Base-by-base conservation (phyloP, 1,139 yeast species). In the Yamadazyma pseudoaaseri region DNA sequence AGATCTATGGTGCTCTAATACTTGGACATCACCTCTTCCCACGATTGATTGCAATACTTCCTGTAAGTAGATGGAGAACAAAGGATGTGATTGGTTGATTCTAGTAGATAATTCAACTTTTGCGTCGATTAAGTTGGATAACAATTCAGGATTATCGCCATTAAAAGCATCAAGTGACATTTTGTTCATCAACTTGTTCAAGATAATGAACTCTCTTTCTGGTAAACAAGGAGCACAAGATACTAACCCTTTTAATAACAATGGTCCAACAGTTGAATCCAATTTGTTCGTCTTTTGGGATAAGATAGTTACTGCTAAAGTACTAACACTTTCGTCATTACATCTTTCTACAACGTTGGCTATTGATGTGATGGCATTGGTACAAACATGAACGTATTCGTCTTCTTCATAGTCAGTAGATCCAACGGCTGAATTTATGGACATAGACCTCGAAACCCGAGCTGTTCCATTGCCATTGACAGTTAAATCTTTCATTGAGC, bases 11-110 rank as follows among this genome's bases (percentile, higher is more conserved):
- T 84, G 95, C 41, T 85, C 95, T 31, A 76, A 69, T 34, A 73
- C 83, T 45, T 79, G 86, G 14, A 83, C 86, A 47, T 89, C 96
- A 30, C 97, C 97, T 51, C 82, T 80, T 28, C 83, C 70, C 24
- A 86, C 75, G 33, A 89, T 82, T 2, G 77, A 72, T 21, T 73
- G 74, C 38, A 92, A 67, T 16, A 87, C 58, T 43, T 85, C 92
- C 28, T 70, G 70, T 44, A 92, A 63, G 46, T 82, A 86, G 6
- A 74, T 62, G 4, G 58, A 62, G 57, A 69, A 86, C 26, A 81
- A 62, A 5, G 78, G 79, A 29, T 64, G 60, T 3, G 62, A 47
- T 24, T 55, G 52, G 7, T 13, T 45, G 23, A 79, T 58, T 5
- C 60, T 58, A n/a, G 56, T 54, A 0, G 95, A 74, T 23, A 86